Conservation (phyloP, 768 basidiomycete genomes). For the Suillus clintonianus region DNA sequence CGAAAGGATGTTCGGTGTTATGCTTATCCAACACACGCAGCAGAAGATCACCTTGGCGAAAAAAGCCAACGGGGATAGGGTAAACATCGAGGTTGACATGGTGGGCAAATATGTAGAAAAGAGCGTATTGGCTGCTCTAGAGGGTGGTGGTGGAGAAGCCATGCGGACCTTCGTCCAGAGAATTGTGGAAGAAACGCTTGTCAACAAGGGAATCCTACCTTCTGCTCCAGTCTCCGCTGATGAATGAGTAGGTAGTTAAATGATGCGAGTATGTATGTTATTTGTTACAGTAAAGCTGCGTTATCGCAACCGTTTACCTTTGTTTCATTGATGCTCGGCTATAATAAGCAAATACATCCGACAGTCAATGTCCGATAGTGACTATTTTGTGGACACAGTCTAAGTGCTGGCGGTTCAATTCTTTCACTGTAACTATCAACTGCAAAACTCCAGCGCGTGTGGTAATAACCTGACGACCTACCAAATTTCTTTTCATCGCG, state of each 20-base stretch:
- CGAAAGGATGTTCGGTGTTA: slow-evolving; percentile 73
- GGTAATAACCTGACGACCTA: background rate
- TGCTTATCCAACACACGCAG: slow-evolving; percentile 96
- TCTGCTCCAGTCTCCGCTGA: background rate
- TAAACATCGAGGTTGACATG: slow-evolving; percentile 96
- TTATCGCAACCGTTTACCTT: background rate
- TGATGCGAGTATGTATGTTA: background rate
- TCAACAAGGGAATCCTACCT: slow-evolving; percentile 47
- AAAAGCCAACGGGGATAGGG: slow-evolving; percentile 76
- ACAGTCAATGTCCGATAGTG: background rate
- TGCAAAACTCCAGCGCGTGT: background rate
- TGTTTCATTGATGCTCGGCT: background rate
- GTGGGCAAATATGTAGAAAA: slow-evolving; percentile 91
- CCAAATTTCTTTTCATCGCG: background rate
- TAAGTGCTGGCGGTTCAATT: slow-evolving; percentile 5
- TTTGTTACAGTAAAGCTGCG: background rate
- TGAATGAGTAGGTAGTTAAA: background rate
- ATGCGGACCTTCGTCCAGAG: slow-evolving; percentile 55
- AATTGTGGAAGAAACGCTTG: slow-evolving; percentile 56
- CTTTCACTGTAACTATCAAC: slow-evolving; percentile 11
- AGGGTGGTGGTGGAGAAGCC: slow-evolving; percentile 51
- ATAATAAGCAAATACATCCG: background rate
- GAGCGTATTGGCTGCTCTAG: slow-evolving; percentile 70
- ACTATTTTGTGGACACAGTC: slow-evolving; percentile 1
- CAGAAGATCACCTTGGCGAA: slow-evolving; percentile 77